Conservation (phyloP, 306 rosid species). For the Lotus japonicus region DNA sequence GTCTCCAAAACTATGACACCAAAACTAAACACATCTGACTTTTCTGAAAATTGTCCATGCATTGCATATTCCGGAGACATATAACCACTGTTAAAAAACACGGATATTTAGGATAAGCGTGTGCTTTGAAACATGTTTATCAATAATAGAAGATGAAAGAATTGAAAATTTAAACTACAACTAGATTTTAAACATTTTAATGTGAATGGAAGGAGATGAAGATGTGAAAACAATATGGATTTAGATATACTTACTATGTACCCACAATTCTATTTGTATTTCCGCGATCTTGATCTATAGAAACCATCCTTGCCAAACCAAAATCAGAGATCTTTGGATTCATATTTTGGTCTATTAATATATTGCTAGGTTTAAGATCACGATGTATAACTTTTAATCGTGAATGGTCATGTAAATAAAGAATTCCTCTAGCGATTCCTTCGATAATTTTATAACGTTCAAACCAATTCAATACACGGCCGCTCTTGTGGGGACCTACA, state of each 20-base stretch:
- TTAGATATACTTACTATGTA: background rate
- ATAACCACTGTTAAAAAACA: background rate
- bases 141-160: too few species aligned
- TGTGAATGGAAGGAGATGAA: too few species aligned
- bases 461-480: background rate
- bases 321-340: background rate
- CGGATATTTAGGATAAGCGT: background rate
- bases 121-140: background rate
- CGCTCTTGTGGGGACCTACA: background rate
- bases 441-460: background rate
- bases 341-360: background rate
- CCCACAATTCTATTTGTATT: background rate
- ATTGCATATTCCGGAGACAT: background rate
- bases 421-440: background rate
- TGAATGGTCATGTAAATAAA: background rate
- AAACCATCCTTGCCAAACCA: background rate
- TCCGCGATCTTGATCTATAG: background rate
- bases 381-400: background rate
- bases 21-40: background rate
- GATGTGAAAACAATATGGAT: too few species aligned
- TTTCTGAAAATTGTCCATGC: background rate
- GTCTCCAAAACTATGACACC: background rate
- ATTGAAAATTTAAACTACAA: too few species aligned
- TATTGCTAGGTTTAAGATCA: conserved; percentile 11
- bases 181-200: too few species aligned